Evolutionary conservation across 352 stramenopile species (phyloP).

Genomic region (Nothophytophthora sp.): DNA sequence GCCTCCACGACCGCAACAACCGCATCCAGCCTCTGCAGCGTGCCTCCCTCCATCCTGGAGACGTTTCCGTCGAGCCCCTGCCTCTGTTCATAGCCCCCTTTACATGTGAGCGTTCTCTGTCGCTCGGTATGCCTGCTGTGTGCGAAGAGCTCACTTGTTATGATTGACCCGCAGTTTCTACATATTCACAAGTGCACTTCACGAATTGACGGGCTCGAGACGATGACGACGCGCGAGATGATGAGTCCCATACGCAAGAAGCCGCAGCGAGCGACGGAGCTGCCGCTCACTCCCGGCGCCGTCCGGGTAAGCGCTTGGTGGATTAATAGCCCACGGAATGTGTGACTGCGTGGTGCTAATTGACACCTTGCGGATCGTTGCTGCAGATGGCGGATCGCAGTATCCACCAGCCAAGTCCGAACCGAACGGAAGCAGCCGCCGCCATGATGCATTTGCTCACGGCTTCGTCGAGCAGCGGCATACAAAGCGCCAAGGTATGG

Average conservation of each 20-base stretch:
- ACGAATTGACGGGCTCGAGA: neutral
- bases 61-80: neutral
- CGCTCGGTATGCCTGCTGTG: too few species aligned
- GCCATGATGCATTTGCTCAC: conserved; percentile 83
- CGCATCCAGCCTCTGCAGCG: conserved; percentile 6
- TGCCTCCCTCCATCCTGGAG: conserved; percentile 2
- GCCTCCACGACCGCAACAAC: conserved; percentile 1
- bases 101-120: too few species aligned
- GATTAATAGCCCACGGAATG: neutral
- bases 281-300: conserved; percentile 23
- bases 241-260: conserved; percentile 46
- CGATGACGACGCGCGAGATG: conserved; percentile 34
- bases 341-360: neutral
- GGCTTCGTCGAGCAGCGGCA: conserved; percentile 10
- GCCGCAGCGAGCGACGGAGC: conserved; percentile 6
- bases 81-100: too few species aligned
- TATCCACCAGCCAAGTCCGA: conserved; percentile 75
- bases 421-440: conserved; percentile 71
- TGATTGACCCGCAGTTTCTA: too few species aligned
- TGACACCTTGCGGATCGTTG: too few species aligned
- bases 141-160: too few species aligned
- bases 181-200: too few species aligned
- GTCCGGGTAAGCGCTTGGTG: conserved; percentile 2
- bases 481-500: conserved; percentile 15
- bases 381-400: conserved; percentile 19